Evolutionary conservation across 2,329 filamentous ascomycete genomes (phyloP), one percentile per base, ranked within the genome.

Genomic region (Penicillium sp.): DNA sequence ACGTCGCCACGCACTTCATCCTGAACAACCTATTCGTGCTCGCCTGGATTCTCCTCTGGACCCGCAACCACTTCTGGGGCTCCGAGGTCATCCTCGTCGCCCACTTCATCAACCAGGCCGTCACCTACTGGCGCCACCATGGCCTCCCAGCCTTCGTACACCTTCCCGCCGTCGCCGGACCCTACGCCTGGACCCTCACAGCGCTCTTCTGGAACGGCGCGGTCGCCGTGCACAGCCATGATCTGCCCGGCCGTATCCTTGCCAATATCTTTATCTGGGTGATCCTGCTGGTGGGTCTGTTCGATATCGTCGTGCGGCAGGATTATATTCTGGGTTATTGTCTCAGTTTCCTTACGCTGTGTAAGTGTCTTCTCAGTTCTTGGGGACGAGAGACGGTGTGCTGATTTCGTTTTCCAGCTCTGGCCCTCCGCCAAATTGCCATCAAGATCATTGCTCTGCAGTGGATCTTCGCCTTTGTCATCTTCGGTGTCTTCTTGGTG

Each of bases 251-350:
- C n/a, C 82, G 91, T 50, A 88, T 96, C 65, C 85, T 95, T 24
- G 92, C 90, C 53, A 96, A 96, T 72, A 81, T 96, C 65, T 92
- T 92, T 67, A 90, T 96, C 70, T 96, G 92, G 92, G 86, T 88
- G 27, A 87, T 94, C 63, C 79, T 94, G 41, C 86, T 84, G 1
- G 90, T 92, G 69, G 92, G 92, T 9, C 70, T 86, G 39, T 91
- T 92, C 74, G 94, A 93, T 79, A 82, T 96, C 54, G 74, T 85
- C 2, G 78, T 82, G 16, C 92, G 89, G 78, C 91, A 90, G 81
- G 91, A 87, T 63, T 85, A 84, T 74, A 89, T 89, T 24, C 89
- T 96, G 72, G 91, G 92, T 2, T 91, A 95, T 73, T 87, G 86
- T 55, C 82, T 96, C 67, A 89, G 87, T 66, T 82, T 92, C 46